Conservation (phyloP, 2,329 filamentous ascomycete genomes). For the Hypoxylon sp. region DNA sequence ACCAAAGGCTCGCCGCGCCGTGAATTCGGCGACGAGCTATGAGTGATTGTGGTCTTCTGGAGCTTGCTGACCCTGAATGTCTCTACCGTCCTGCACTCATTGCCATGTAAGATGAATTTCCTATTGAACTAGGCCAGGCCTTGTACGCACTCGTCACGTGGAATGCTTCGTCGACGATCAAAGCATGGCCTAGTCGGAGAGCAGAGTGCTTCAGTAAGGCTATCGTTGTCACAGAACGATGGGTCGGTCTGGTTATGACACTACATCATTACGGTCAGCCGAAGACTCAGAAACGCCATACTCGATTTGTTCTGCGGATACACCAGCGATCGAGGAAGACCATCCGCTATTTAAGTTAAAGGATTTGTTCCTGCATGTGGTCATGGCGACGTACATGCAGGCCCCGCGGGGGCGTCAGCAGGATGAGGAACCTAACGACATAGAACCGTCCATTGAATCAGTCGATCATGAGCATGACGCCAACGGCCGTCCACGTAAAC, state of each 20-base stretch:
- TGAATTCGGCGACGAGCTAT: background rate
- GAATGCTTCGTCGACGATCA: conserved; percentile 14
- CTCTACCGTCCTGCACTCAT: background rate
- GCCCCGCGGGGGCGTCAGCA: conserved; percentile 19
- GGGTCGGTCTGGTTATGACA: conserved; percentile 42
- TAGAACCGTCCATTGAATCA: conserved; percentile 12
- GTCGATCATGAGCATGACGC: conserved; percentile 13
- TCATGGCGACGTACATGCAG: conserved; percentile 37
- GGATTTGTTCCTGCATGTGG: conserved; percentile 37
- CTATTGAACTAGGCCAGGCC: background rate
- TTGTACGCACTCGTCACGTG: conserved; percentile 2
- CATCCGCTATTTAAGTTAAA: conserved; percentile 37
- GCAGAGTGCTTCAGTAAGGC: conserved; percentile 1
- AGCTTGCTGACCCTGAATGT: background rate
- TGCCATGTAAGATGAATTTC: background rate
- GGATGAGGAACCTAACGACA: conserved; percentile 21
- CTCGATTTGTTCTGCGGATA: conserved; percentile 38
- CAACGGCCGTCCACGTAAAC: conserved; percentile 28
- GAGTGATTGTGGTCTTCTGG: background rate
- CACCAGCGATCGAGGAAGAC: conserved; percentile 37
- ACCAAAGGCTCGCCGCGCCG: conserved; percentile 1
- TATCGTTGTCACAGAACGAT: conserved; percentile 35
- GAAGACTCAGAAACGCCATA: conserved; percentile 40
- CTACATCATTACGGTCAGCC: conserved; percentile 27
- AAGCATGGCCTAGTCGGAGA: conserved; percentile 21